These are phyloP conservation scores for Galerina sulciceps DNA, from an alignment of 768 basidiomycete genomes.

Conservation along the genomic window DNA sequence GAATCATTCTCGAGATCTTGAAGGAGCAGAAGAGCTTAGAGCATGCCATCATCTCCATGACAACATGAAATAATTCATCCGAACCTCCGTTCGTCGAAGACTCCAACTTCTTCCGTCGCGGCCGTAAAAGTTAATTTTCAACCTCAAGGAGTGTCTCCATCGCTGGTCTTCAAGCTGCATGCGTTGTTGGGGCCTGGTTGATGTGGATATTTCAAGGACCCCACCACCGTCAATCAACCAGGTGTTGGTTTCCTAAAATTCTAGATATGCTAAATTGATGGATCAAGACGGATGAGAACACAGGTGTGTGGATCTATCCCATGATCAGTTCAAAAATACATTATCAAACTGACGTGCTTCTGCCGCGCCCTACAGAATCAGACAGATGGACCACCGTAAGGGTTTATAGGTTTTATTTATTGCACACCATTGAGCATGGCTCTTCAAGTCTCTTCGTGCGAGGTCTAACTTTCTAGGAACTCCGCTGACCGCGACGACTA, in stretches of 20 bases:
- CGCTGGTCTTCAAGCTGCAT: background rate
- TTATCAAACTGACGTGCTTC: background rate
- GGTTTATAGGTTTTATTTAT: too few species aligned
- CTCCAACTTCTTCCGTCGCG: too few species aligned
- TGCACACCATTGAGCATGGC: too few species aligned
- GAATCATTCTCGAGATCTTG: constrained; percentile 8
- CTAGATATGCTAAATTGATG: too few species aligned
- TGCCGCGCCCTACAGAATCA: too few species aligned
- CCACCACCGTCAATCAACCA: background rate
- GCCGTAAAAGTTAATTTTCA: background rate
- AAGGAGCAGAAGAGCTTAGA: constrained; percentile 4
- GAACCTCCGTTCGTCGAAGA: constrained; percentile 2
- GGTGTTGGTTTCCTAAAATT: too few species aligned
- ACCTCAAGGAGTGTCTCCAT: background rate
- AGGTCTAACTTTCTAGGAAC: too few species aligned
- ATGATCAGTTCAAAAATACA: background rate
- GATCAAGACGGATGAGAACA: too few species aligned
- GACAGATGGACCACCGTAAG: too few species aligned
- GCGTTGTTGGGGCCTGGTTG: background rate
- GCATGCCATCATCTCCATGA: constrained; percentile 16
- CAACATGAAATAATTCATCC: constrained; percentile 3
- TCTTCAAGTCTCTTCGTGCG: too few species aligned
- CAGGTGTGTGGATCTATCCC: too few species aligned
- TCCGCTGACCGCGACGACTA: too few species aligned
- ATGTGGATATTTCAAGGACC: background rate